These are phyloP conservation scores for Phallus indusiatus DNA, from an alignment of 768 basidiomycete species.

Conservation along the genomic window DNA sequence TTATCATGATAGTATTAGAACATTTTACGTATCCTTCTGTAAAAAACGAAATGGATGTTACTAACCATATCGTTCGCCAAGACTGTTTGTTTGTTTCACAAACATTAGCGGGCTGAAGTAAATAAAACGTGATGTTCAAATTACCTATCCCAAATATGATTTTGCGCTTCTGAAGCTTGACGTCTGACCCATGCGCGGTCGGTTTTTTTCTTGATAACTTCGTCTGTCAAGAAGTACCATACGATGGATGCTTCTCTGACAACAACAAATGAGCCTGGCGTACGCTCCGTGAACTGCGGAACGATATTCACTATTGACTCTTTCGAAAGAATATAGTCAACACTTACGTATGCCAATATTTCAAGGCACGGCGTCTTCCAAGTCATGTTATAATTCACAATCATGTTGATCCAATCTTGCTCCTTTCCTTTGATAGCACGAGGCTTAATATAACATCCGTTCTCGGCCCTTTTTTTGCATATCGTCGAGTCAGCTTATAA, in stretches of 20 bases:
- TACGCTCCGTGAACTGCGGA: constrained; percentile 80
- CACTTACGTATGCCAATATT: constrained; percentile 72
- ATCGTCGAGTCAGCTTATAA: background rate
- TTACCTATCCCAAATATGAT: constrained; percentile 78
- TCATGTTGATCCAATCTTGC: constrained; percentile 69
- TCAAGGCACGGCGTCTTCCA: constrained; percentile 80
- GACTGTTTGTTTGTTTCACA: constrained; percentile 27
- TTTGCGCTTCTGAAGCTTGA: constrained; percentile 86
- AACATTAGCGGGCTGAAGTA: background rate
- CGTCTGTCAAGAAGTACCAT: constrained; percentile 74
- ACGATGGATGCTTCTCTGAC: constrained; percentile 75
- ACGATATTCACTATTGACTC: background rate
- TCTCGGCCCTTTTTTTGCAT: constrained; percentile 64
- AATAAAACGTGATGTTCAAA: background rate
- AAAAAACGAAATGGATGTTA: background rate
- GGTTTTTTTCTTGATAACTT: constrained; percentile 25
- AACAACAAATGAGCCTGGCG: constrained; percentile 77
- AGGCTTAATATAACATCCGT: constrained; percentile 77
- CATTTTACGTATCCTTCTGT: background rate
- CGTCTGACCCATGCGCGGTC: constrained; percentile 76
- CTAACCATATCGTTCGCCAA: constrained; percentile 64
- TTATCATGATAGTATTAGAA: background rate
- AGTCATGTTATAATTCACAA: constrained; percentile 63
- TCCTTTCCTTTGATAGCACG: constrained; percentile 21
- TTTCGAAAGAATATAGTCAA: background rate